Percentiles rank a stretch among this genome's conserved stretches.
These are phyloP conservation scores for Teunomyces tritomae DNA, from an alignment of 805 yeast genomes.

Conservation along the genomic window DNA sequence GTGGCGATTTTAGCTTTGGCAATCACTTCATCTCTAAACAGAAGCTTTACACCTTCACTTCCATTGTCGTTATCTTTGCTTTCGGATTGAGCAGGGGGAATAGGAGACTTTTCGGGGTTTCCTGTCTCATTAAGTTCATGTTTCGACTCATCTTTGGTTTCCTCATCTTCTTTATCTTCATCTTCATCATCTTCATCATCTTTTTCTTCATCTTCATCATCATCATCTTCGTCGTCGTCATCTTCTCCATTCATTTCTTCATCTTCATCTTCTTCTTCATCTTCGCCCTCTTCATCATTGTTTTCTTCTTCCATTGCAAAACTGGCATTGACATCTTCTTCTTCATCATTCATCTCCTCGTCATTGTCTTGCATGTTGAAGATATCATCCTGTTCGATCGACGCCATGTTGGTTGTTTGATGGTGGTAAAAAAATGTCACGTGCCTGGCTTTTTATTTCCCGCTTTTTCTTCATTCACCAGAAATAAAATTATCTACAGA, in stretches of 20 bases:
- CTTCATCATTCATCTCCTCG: slow-evolving; percentile 15
- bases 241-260: slow-evolving; percentile 18
- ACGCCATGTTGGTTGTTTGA: slow-evolving; percentile 1
- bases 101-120: no score
- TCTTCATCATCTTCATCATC: slow-evolving; percentile 17
- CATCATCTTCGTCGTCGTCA: slow-evolving; percentile 16
- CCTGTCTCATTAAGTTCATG: slow-evolving; percentile 11
- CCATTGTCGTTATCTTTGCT: not conserved
- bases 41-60: slow-evolving; percentile 4
- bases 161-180: slow-evolving; percentile 15
- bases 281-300: slow-evolving; percentile 15
- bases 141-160: slow-evolving; percentile 12
- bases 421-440: not conserved
- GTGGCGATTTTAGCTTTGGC: slow-evolving; percentile 50
- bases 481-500: not conserved
- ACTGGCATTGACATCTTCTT: slow-evolving; percentile 10
- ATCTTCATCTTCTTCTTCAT: slow-evolving; percentile 21
- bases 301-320: slow-evolving; percentile 1
- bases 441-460: not conserved
- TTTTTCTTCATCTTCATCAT: slow-evolving; percentile 12
- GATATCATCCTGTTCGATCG: slow-evolving; percentile 19
- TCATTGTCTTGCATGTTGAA: slow-evolving; percentile 19
- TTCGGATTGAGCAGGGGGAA: not conserved
- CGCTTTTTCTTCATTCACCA: not conserved
- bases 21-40: slow-evolving; percentile 27